Base-by-base conservation (phyloP, 1,139 yeast species). In the Diutina catenulata region DNA sequence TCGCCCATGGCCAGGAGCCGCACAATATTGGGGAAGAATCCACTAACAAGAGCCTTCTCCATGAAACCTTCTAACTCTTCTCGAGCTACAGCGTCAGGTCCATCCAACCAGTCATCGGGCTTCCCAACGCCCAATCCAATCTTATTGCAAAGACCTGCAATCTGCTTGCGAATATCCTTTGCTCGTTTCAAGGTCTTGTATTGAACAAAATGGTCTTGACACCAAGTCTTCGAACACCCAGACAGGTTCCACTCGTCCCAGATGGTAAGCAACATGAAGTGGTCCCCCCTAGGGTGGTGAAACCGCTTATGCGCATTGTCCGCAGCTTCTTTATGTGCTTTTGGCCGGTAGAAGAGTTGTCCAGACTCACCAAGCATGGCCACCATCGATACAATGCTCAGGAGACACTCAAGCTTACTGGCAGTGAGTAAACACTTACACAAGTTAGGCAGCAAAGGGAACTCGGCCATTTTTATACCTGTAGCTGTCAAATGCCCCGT, bases 391-490 rank as follows among this genome's bases (percentile, higher is more conserved):
- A 83, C 49, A 0, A 87, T 74, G 39, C 82, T 86, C 2, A 69
- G 69, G 2, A 75, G 65, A 40, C 88, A 84, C 0, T 70, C 66
- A 40, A 65, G 70, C 42, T 68, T 66, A 3, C 70, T 69, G 42
- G 93, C 76, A 1, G 79, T 68, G 2, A 88, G 55, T 21, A 91
- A 56, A 2, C 83, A 72, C 53, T 81, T 83, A 10, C 95, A 80
- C 47, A 84, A 69, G 77, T 82, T 82, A 3, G 96, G 96, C 48
- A 84, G 94, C 5, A 88, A 70, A 0, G 98, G 98, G 47, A 91
- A 84, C 49, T 83, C 94, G 2, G 94, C 83, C 95, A 91, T 84
- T 44, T 75, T 74, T 26, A 84, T 63, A 0, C 98, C 98, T 1
- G 77, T 53, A 41, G 74, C 71, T 0, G 98, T 91, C 25, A 93